Evolutionary conservation across 257 asterid genomes (phyloP), one percentile per base, ranked within the genome.

Genomic region (Phtheirospermum japonicum): DNA sequence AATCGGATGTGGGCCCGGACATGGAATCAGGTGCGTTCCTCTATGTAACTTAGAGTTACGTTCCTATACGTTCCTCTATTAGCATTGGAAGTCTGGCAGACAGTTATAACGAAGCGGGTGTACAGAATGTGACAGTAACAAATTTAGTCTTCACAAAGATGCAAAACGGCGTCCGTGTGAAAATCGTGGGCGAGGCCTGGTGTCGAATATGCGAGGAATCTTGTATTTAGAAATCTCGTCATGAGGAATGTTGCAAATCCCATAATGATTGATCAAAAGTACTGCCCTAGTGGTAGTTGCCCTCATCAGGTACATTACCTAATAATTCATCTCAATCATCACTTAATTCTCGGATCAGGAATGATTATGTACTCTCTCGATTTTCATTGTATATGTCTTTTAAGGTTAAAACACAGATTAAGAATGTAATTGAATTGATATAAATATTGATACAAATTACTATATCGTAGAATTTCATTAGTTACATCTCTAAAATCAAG

Each of bases 21-120:
- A 88, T 19, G 94, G 96, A 23, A 83, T 88, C 56, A 88, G 95
- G 93, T 84, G 62, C n/a, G n/a, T n/a, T n/a, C n/a, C n/a, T n/a
- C n/a, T n/a, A n/a, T n/a, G n/a, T n/a, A n/a, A n/a, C n/a, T n/a
- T n/a, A n/a, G n/a, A n/a, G n/a, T n/a, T n/a, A n/a, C n/a, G n/a
- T n/a, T n/a, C n/a, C n/a, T n/a, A n/a, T n/a, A n/a, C n/a, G n/a
- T n/a, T n/a, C n/a, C n/a, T n/a, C n/a, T n/a, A n/a, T 45, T 18
- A 86, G 92, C 64, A 69, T 85, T 10, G 95, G 94, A 18, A 87
- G 83, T 20, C 72, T 80, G 51, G 86, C 64, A 3, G 58, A 68
- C 57, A 56, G 69, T 28, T 48, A 61, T 3, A 69, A 61, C 16
- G 87, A 81, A 50, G 75, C n/a, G 6, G 84, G 87, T 1, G 87